Evolutionary conservation across 164 flowering plant genomes (phyloP), one percentile per base, ranked within the genome.

Genomic region (Houttuynia cordata): DNA sequence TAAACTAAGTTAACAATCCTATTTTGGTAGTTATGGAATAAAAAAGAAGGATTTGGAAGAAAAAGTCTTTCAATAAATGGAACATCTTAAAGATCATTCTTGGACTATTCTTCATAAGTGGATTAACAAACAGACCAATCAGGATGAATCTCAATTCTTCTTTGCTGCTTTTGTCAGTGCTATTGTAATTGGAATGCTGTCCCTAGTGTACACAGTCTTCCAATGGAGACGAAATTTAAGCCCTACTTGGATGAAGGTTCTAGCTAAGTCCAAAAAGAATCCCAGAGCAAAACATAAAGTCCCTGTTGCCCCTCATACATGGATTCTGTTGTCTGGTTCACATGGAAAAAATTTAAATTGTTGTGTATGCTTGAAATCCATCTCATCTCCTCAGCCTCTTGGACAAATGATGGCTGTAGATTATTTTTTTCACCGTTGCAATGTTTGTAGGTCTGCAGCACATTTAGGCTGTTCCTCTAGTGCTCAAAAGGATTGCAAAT

Each of bases 211-310:
- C 70, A 86, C 93, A 4, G 86, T 96, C 62, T 88, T 82, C 65
- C 99, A 88, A 56, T 94, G 97, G 99, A 85, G 91, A 77, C 78
- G 87, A 72, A 88, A 83, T 67, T 83, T 81, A 51, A 94, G 82
- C 68, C 62, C 91, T 49, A 88, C 82, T 74, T 88, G 89, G 97
- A 88, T 81, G 91, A 86, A 77, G 78, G 93, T 96, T 60, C 76
- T 90, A 61, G 88, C 95, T 3, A 80, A 93, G 73, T 82, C 96
- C 24, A 94, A 94, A 80, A 93, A 80, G 70, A 80, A 83, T 59
- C 86, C 88, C 13, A 88, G 83, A 72, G 37, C 88, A 10, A 82
- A 72, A 74, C 76, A 84, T 73, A 85, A 79, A 64, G 79, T 71
- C 67, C 92, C 97, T 54, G 64, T 72, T 24, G 79, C 88, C 65